These are phyloP conservation scores for Glycyrrhiza uralensis DNA, from an alignment of 306 rosid genomes.

Conservation along the genomic window DNA sequence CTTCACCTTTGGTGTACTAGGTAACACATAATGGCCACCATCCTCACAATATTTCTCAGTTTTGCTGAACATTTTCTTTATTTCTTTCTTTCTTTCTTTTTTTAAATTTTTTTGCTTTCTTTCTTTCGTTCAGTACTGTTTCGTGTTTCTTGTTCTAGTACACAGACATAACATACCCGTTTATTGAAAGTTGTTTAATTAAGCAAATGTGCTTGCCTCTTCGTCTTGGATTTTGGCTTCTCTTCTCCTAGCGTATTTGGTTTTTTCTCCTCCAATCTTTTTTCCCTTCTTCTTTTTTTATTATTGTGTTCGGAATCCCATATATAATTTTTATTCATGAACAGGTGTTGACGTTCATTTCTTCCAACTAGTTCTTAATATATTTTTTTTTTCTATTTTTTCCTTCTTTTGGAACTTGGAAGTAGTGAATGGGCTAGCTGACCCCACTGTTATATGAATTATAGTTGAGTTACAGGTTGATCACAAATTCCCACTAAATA, in stretches of 20 bases:
- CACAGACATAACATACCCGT: background rate
- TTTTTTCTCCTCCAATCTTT: background rate
- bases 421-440: background rate
- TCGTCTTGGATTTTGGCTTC: background rate
- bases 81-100: background rate
- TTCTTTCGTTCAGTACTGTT: background rate
- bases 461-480: conserved; percentile 24
- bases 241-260: background rate
- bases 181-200: background rate
- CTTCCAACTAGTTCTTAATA: background rate
- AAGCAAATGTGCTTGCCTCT: background rate
- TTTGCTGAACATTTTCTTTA: background rate
- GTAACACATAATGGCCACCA: conserved; percentile 24
- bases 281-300: too few relatives aligned
- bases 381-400: background rate
- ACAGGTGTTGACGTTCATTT: background rate
- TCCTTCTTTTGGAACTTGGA: background rate
- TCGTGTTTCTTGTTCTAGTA: background rate
- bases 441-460: background rate
- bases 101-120: too few relatives aligned
- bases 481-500: conserved; percentile 3
- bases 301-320: background rate
- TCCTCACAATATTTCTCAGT: background rate
- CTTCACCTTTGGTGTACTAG: conserved; percentile 65
- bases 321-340: background rate